These are phyloP conservation scores for Phoma sp. DNA, from an alignment of 2,329 filamentous ascomycete genomes.

Conservation along the genomic window DNA sequence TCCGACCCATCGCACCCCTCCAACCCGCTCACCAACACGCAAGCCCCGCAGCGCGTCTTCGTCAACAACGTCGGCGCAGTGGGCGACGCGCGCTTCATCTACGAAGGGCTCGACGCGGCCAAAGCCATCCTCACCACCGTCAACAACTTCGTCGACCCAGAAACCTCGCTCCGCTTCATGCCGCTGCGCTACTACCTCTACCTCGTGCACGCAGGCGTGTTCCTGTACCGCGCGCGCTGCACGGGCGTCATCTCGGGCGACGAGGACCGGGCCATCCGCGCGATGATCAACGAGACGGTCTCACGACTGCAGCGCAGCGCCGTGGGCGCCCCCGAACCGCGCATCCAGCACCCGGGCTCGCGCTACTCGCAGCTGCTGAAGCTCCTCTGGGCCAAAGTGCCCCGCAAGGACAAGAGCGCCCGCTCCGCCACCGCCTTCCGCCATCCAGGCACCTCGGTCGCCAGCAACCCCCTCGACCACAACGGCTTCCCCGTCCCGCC, in stretches of 20 bases:
- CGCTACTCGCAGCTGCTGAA: constrained; percentile 55
- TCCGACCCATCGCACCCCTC: neutral
- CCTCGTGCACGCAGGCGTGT: constrained; percentile 57
- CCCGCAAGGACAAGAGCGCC: constrained; percentile 38
- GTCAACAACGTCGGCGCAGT: constrained; percentile 58
- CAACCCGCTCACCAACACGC: neutral
- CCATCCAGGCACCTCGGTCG: constrained; percentile 41
- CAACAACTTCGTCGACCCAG: constrained; percentile 58
- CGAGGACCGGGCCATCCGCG: constrained; percentile 54
- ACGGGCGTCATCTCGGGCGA: constrained; percentile 56
- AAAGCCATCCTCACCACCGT: constrained; percentile 58
- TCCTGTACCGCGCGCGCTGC: constrained; percentile 56
- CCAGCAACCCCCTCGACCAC: constrained; percentile 34
- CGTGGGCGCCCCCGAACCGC: constrained; percentile 37
- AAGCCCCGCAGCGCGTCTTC: constrained; percentile 50
- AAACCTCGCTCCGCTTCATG: constrained; percentile 55
- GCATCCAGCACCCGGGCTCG: constrained; percentile 54
- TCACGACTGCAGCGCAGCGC: constrained; percentile 52
- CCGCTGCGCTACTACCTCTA: constrained; percentile 57
- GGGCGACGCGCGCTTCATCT: constrained; percentile 57
- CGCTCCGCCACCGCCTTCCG: constrained; percentile 29
- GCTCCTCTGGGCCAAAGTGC: constrained; percentile 57
- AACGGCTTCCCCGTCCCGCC: constrained; percentile 31
- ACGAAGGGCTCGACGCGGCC: constrained; percentile 57
- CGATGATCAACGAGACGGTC: constrained; percentile 56